Base-by-base conservation (phyloP, 371 early-diverging fungal species). In the Lichtheimia ramosa region DNA sequence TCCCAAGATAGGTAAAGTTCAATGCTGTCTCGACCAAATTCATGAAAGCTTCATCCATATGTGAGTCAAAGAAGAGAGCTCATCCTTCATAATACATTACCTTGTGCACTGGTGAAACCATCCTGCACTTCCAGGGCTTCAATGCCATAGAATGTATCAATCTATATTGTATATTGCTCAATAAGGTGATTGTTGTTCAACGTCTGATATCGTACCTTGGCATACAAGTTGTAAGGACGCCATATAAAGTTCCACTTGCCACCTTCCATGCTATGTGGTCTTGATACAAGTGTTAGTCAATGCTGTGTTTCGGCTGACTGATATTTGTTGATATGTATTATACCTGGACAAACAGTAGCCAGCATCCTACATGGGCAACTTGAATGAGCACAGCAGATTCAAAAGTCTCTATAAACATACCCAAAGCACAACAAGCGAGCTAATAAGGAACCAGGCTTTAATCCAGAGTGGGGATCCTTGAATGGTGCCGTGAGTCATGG, bases 91-190 rank as follows among this genome's bases (percentile, higher is more conserved):
- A 7, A 20, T 34, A 14, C 14, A 14, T 58, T 62, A 73, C 76
- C 75, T 73, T 77, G 72, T 23, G 77, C 74, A 21, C 66, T 61
- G 18, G 74, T 74, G 43, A 72, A 77, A n/a, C 77, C 77, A 62
- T 74, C 72, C 8, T 68, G 48, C 2, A 46, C 58, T 20, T 64
- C 43, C 20, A 57, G 58, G 27, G 77, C 77, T 18, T 58, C 60
- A 12, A 63, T 43, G 16, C 77, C 74, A 58, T 74, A 74, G 43
- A 72, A 66, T 34, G 64, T 53, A 62, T 77, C 77, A 55, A 77
- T 60, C 77, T 77, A n/a, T 23, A 34, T 15, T 21, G 39, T n/a
- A n/a, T 14, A 18, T 13, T 1, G 42, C 7, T 27, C 18, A 43
- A 21, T 49, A 28, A 16, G 23, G 39, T 43, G 43, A 16, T 14